Base-by-base conservation (phyloP, 805 yeast species). In the Barnettozyma populi region DNA sequence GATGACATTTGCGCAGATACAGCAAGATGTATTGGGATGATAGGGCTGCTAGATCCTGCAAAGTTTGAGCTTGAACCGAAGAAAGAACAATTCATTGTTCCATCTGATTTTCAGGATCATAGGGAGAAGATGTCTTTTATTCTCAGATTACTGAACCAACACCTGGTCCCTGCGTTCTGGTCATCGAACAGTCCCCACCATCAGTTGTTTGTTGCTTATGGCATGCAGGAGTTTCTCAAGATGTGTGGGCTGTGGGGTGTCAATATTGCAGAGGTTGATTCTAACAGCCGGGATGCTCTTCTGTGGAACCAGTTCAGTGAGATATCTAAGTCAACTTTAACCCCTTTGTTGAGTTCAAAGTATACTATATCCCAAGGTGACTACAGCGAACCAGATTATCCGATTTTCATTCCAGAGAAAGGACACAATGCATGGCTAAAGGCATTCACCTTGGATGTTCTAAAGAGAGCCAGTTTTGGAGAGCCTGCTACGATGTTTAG, bases 101-200 rank as follows among this genome's bases (percentile, higher is more conserved):
- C 83, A 0, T 74, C 77, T 39, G 86, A 86, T 57, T 81, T 92
- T 59, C 76, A 71, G 31, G 81, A 79, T 41, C 72, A 70, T 23
- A 63, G 62, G 5, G 97, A 90, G 56, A 77, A 78, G n/a, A 69
- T 78, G 2, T 72, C 70, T 11, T 88, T 92, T 57, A 71, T 89
- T 29, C 69, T 78, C 4, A 72, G 75, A 55, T 79, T 90, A 43
- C 69, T 90, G 31, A 83, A 86, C 50, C 74, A 77, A 46, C 73
- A 79, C 49, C 71, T 94, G n/a, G 84, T 90, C 8, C 89, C 87
- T 31, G 80, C 89, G 1, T 90, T 90, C 64, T 84, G 95, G 80
- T 90, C 96, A 0, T 84, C 97, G 2, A 86, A 84, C 31, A 90
- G 90, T 59, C 96, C 98, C 0, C 77, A 79, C 20, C 79, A 80